Conservation (phyloP, 345 rosid genomes). For the Hypericum perforatum region DNA sequence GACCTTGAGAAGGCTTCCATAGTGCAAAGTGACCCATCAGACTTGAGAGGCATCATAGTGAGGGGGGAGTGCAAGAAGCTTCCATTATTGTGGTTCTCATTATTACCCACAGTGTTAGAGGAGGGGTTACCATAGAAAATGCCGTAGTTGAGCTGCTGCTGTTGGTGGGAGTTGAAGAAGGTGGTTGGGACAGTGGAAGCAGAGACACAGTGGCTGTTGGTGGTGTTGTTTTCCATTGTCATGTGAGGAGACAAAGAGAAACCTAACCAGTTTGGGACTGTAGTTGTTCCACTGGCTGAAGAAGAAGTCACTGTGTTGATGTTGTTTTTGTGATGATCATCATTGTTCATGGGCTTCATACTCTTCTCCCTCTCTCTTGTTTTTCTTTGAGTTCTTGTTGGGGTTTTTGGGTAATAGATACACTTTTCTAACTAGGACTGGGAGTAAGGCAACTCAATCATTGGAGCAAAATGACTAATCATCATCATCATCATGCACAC, state of each 20-base stretch:
- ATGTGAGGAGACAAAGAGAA: slow-evolving; percentile 74
- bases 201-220: slow-evolving; percentile 14
- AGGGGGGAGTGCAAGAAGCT: slow-evolving; percentile 37
- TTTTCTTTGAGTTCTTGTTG: slow-evolving; percentile 11
- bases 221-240: slow-evolving; percentile 44
- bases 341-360: slow-evolving; percentile 59
- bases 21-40: slow-evolving; percentile 89
- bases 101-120: no score
- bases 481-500: slow-evolving; percentile 14
- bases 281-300: no score
- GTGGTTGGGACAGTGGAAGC: slow-evolving; percentile 24
- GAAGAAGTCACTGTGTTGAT: no score
- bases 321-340: slow-evolving; percentile 29
- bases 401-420: slow-evolving; percentile 8
- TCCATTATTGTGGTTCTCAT: slow-evolving; percentile 7
- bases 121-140: slow-evolving; percentile 29
- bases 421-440: not conserved
- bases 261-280: slow-evolving; percentile 43
- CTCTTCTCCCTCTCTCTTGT: slow-evolving; percentile 9
- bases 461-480: slow-evolving; percentile 42
- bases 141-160: slow-evolving; percentile 33
- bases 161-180: slow-evolving; percentile 21
- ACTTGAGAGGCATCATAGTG: slow-evolving; percentile 79
- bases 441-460: slow-evolving; percentile 46
- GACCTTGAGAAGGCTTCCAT: slow-evolving; percentile 81